Evolutionary conservation across 352 stramenopile species (phyloP), one percentile per base, ranked within the genome.

Genomic region (Globisporangium recalcitrans): DNA sequence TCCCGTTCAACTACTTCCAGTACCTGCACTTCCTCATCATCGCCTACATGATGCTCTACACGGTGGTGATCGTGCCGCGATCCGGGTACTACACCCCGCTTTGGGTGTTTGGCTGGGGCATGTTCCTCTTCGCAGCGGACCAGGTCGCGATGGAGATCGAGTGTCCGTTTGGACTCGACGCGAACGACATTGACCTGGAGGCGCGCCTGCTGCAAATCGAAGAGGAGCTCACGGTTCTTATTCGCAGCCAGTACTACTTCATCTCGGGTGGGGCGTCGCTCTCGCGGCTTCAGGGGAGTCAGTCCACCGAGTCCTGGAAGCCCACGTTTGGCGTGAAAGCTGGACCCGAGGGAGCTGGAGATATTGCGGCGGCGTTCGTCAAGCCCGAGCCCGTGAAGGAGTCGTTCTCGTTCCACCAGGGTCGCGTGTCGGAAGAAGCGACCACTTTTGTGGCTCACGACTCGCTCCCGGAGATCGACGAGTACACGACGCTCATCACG

Each of bases 1-100:
- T 93, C 58, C 84, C 85, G 27, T 91, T 93, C 75, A 90, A 90
- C 72, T 93, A 93, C 64, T 90, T 88, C 72, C 85, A 91, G 64
- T 91, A 91, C 53, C 69, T 91, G 3, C 78, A 90, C 57, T 74
- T 86, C 4, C 64, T 91, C 54, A 74, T 93, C 40, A 68, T 73
- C 24, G 74, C 70, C 7, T 93, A 91, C 65, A 90, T 93, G 77
- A 75, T 75, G 60, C 75, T 93, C 38, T 93, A 93, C 72, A 91
- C 79, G 13, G 80, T 93, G 62, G 85, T 91, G n/a, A 91, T 91
- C 57, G 82, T 93, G 11, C 80, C 82, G 19, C 75, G 70, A 36
- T 93, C 85, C 3, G 75, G 73, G 21, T 69, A 88, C 14, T 91
- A 87, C 61, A 91, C 85, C 7, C 85, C 85, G 4, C 31, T 93